Base-by-base conservation (phyloP, 176 grass and related monocot species). In the Poa pratensis region DNA sequence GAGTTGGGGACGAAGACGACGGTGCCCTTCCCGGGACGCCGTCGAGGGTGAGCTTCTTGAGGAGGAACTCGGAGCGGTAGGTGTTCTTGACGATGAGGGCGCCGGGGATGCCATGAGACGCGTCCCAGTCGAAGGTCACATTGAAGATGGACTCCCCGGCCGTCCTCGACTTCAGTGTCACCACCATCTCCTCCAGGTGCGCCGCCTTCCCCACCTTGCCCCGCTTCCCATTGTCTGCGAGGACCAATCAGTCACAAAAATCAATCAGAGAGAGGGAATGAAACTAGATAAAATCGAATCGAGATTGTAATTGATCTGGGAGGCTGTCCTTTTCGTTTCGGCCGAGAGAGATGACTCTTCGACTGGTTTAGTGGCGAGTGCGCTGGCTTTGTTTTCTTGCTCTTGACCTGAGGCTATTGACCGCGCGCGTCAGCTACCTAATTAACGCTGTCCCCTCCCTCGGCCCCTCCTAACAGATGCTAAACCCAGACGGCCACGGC, bases 1-100 rank as follows among this genome's bases (percentile, higher is more conserved):
- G 96, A 98, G 77, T 98, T 98, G 89, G 93, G 92, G 72, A 94
- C 74, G 80, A 98, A 98, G 82, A 92, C 89, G 42, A 98, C 54
- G 42, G 70, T 78, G 61, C 80, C 91, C 89, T 82, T 87, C 14
- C 89, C 85, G 1, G 93, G 43, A 98, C 80, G 48, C 91, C 89
- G 1, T 94, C 86, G n/a, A 95, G 81, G 13, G 91, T 94, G 61
- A 98, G 69, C 9, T 75, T 76, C 86, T 95, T 95, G 83, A 98
- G 88, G 80, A 55, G 90, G 85, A 95, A 89, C 80, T 94, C 93
- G 4, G 78, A 76, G 11, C 64, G 19, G 67, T 94, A 84, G 55
- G 69, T 61, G 87, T 95, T 98, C 69, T 50, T 92, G 20, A 95
- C 91, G 68, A 95, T 20, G 61, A 98, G 48, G 57, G 91, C 96